Percentiles rank a stretch among this genome's conserved stretches.
Evolutionary conservation across 768 basidiomycete species (phyloP).

Genomic region (Pholiota molesta): DNA sequence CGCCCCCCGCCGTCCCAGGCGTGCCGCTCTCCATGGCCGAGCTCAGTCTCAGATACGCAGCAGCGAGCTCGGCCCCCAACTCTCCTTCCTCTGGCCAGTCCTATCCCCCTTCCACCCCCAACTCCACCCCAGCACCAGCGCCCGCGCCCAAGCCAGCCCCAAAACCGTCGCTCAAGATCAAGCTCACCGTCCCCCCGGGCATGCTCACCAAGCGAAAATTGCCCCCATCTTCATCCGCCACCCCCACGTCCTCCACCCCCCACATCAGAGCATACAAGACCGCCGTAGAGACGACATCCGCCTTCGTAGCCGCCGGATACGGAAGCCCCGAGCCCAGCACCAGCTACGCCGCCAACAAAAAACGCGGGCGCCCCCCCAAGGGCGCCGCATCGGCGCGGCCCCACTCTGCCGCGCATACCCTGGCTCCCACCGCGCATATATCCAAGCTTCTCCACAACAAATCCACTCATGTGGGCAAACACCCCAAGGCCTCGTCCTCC

Average conservation of each 20-base stretch:
- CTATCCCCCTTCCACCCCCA: slow-evolving; percentile 37
- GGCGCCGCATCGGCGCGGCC: slow-evolving; percentile 29
- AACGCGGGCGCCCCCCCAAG: slow-evolving; percentile 63
- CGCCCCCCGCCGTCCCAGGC: slow-evolving; percentile 19
- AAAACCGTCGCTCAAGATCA: slow-evolving; percentile 65
- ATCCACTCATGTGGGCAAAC: slow-evolving; percentile 19
- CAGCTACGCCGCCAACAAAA: slow-evolving; percentile 37
- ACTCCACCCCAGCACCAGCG: slow-evolving; percentile 29
- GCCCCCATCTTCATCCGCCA: neutral
- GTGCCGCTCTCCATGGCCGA: slow-evolving; percentile 38
- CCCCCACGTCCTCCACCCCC: slow-evolving; percentile 1
- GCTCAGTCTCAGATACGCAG: slow-evolving; percentile 39
- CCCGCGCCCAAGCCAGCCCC: slow-evolving; percentile 30
- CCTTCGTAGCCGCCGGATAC: slow-evolving; percentile 41
- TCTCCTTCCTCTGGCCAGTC: slow-evolving; percentile 15
- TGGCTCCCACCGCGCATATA: slow-evolving; percentile 6
- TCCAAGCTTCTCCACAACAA: slow-evolving; percentile 20
- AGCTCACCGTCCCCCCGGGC: slow-evolving; percentile 64
- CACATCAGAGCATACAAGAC: slow-evolving; percentile 28
- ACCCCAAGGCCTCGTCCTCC: slow-evolving; percentile 13
- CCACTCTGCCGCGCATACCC: slow-evolving; percentile 10
- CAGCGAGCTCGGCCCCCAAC: slow-evolving; percentile 15
- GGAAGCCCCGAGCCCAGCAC: slow-evolving; percentile 14
- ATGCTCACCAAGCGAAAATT: slow-evolving; percentile 48
- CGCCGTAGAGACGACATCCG: slow-evolving; percentile 39